phyloP scores from a whole-genome alignment of 108 stramenopile genomes.

The Fragilaria radians region DNA sequence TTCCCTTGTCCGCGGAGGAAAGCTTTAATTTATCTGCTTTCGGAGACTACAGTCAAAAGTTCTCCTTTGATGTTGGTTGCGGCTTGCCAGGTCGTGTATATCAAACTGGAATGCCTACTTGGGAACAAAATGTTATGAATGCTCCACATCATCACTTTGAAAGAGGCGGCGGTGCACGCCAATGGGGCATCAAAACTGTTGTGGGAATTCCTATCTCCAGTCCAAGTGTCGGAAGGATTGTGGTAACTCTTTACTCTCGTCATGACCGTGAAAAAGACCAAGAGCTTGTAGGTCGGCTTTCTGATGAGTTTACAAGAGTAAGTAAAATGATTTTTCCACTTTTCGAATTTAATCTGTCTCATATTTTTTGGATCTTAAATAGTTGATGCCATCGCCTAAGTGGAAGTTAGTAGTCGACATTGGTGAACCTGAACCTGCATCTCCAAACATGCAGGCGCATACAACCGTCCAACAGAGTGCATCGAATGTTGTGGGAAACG shows the following conservation, averaged over 20 bases:
- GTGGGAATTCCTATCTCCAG: constrained; percentile 75
- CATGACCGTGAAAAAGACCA: constrained; percentile 69
- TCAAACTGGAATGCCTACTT: constrained; percentile 66
- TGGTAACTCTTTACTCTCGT: constrained; percentile 69
- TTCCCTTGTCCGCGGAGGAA: constrained; percentile 41
- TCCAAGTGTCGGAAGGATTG: constrained; percentile 77
- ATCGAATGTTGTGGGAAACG: neutral
- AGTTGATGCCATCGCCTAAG: constrained; percentile 71
- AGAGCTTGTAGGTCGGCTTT: constrained; percentile 58
- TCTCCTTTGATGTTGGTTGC: constrained; percentile 82
- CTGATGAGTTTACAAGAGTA: constrained; percentile 67
- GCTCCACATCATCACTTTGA: constrained; percentile 81
- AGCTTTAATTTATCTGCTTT: constrained; percentile 70
- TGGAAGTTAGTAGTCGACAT: constrained; percentile 88
- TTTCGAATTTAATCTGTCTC: neutral
- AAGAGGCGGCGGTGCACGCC: constrained; percentile 67
- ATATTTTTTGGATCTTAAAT: constrained; percentile 5
- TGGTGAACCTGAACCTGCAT: constrained; percentile 21
- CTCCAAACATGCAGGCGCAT: neutral
- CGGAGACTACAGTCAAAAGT: constrained; percentile 81
- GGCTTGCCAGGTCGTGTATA: constrained; percentile 76
- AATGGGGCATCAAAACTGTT: constrained; percentile 82
- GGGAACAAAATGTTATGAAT: constrained; percentile 81
- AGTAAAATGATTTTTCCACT: constrained; percentile 5
- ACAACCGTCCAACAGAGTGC: too few species aligned